phyloP scores from a whole-genome alignment of 164 flowering plant species.

The Annona squamosa region DNA sequence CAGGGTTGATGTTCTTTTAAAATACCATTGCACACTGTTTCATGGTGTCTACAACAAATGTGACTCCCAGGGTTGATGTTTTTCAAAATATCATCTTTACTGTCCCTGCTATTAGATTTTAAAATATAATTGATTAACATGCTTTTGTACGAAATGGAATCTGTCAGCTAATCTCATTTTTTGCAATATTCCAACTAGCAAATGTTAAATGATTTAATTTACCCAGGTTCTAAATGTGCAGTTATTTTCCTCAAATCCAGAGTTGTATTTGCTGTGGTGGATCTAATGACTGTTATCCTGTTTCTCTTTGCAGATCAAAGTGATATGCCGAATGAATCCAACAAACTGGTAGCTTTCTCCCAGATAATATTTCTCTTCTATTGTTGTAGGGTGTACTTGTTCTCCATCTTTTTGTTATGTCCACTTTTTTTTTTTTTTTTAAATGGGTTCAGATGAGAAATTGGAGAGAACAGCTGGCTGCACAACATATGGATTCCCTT shows the following conservation, averaged over 20 bases:
- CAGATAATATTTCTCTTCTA: conserved; percentile 3
- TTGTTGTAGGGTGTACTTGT: not conserved
- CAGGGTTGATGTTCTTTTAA: too few relatives aligned
- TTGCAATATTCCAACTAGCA: not conserved
- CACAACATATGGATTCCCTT: conserved; percentile 53
- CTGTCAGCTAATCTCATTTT: not conserved
- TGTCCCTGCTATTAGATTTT: too few relatives aligned
- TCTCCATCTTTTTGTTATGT: not conserved
- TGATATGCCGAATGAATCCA: conserved; percentile 20
- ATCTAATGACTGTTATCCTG: conserved; percentile 1
- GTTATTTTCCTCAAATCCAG: not conserved
- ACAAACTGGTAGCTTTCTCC: conserved; percentile 34
- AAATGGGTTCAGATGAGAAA: conserved; percentile 41
- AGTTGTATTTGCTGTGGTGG: not conserved
- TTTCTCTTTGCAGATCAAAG: conserved; percentile 29
- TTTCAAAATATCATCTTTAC: too few relatives aligned
- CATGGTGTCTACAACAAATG: too few relatives aligned
- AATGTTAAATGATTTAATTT: not conserved
- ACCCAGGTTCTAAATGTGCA: not conserved
- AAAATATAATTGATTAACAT: not conserved
- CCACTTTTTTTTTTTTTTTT: not conserved
- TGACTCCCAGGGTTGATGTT: too few relatives aligned
- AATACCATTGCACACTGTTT: too few relatives aligned
- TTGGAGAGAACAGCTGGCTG: conserved; percentile 72
- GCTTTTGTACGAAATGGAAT: not conserved